phyloP scores from a whole-genome alignment of 306 rosid species.

The Fragaria iinumae region DNA sequence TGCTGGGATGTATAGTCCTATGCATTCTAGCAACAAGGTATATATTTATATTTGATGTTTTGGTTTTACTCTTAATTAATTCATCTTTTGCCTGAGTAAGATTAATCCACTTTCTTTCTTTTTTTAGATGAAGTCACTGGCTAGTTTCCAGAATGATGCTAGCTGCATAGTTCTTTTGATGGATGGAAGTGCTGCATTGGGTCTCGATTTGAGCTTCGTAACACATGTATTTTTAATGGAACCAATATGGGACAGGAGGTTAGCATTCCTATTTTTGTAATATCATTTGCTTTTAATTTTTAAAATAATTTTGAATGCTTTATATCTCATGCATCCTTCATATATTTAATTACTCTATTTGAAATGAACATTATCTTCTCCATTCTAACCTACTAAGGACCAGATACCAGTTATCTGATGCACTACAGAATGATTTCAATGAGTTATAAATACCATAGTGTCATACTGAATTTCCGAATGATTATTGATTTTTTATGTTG shows the following conservation, averaged over 20 bases:
- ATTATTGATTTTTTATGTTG: conserved; percentile 15
- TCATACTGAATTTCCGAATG: conserved; percentile 3
- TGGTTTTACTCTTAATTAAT: not conserved
- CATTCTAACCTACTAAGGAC: not conserved
- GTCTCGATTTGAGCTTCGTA: conserved; percentile 95
- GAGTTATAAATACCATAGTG: not conserved
- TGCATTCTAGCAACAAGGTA: conserved; percentile 89
- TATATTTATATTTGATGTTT: not conserved
- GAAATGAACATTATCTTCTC: not conserved
- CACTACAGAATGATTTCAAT: not conserved
- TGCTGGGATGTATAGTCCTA: conserved; percentile 93
- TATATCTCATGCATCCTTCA: not conserved
- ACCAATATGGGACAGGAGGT: conserved; percentile 99
- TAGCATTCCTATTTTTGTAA: not conserved
- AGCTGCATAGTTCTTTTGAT: conserved; percentile 85
- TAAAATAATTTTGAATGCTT: not conserved
- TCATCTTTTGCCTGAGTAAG: conserved; percentile 8
- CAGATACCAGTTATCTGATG: not conserved
- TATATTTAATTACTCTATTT: not conserved
- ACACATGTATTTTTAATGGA: conserved; percentile 90
- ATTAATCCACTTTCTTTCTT: conserved; percentile 31
- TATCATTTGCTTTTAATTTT: not conserved
- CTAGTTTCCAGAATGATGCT: conserved; percentile 75
- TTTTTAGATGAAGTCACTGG: conserved; percentile 80
- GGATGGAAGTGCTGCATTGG: conserved; percentile 99